These are phyloP conservation scores for Tetrapisispora taiwanensis DNA, from an alignment of 805 yeast species.

Conservation along the genomic window DNA sequence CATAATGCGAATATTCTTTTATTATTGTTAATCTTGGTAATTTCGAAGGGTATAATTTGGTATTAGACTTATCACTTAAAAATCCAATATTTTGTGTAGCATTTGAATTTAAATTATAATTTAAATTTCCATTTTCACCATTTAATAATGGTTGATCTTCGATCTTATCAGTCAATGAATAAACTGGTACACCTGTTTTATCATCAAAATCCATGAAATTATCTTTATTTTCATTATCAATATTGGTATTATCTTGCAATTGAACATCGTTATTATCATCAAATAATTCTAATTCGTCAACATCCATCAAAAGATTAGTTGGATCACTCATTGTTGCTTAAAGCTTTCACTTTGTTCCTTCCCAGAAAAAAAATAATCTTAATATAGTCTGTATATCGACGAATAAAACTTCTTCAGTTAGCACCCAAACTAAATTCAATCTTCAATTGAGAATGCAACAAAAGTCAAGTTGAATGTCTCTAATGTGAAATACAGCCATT, in stretches of 20 bases:
- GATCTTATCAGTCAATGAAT: slow-evolving; percentile 9
- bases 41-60: slow-evolving; percentile 32
- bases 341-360: neutral
- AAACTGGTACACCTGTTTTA: slow-evolving; percentile 15
- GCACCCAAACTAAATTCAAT: too few relatives aligned
- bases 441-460: too few relatives aligned
- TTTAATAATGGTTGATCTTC: slow-evolving; percentile 9
- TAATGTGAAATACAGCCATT: too few relatives aligned
- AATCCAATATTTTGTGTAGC: slow-evolving; percentile 34
- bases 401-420: too few relatives aligned
- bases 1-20: slow-evolving; percentile 36
- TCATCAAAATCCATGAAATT: slow-evolving; percentile 14
- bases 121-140: slow-evolving; percentile 20
- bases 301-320: slow-evolving; percentile 19
- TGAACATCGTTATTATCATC: slow-evolving; percentile 6
- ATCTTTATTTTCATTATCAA: slow-evolving; percentile 17
- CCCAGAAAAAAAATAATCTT: too few relatives aligned
- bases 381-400: too few relatives aligned
- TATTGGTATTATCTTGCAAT: neutral
- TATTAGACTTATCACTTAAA: slow-evolving; percentile 32
- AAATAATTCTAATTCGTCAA: slow-evolving; percentile 19
- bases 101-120: slow-evolving; percentile 36
- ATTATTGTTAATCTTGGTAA: slow-evolving; percentile 34
- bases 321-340: neutral
- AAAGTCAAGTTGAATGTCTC: too few relatives aligned